phyloP scores from a whole-genome alignment of 1,284 basidiomycete species.

The Apiotrichum mycotoxinovorans region DNA sequence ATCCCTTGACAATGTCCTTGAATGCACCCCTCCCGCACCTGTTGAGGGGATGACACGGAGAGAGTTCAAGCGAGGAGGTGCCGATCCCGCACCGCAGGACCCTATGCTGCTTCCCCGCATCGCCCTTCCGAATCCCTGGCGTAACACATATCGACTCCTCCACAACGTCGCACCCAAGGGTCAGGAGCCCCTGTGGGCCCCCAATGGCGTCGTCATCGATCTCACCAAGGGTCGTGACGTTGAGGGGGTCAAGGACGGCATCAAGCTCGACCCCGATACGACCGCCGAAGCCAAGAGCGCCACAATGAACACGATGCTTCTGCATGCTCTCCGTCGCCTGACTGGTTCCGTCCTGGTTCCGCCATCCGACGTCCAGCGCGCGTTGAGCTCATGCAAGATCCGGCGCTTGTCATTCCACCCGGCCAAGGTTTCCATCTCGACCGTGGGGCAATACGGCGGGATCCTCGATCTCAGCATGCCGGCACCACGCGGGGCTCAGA shows the following conservation, averaged over 20 bases:
- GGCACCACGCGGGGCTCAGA: background rate
- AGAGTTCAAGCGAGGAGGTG: background rate
- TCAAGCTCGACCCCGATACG: background rate
- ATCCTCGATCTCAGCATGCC: background rate
- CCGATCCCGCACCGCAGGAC: background rate
- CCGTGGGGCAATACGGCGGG: background rate
- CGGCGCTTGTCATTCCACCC: conserved; percentile 1
- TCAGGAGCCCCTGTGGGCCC: background rate
- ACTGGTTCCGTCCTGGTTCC: background rate
- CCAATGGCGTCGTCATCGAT: background rate
- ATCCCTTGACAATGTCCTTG: background rate
- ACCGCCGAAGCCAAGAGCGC: background rate
- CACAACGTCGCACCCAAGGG: background rate
- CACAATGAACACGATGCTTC: conserved; percentile 1
- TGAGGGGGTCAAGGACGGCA: background rate
- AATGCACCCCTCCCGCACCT: background rate
- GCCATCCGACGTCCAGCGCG: background rate
- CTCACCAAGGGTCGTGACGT: background rate
- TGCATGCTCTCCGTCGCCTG: background rate
- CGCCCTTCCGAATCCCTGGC: background rate
- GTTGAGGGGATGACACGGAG: background rate
- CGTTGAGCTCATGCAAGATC: background rate
- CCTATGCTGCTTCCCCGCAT: background rate
- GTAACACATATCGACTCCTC: background rate
- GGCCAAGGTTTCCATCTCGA: background rate